Base-by-base conservation (phyloP, 192 early-diverging fungal species). In the Mortierella claussenii region DNA sequence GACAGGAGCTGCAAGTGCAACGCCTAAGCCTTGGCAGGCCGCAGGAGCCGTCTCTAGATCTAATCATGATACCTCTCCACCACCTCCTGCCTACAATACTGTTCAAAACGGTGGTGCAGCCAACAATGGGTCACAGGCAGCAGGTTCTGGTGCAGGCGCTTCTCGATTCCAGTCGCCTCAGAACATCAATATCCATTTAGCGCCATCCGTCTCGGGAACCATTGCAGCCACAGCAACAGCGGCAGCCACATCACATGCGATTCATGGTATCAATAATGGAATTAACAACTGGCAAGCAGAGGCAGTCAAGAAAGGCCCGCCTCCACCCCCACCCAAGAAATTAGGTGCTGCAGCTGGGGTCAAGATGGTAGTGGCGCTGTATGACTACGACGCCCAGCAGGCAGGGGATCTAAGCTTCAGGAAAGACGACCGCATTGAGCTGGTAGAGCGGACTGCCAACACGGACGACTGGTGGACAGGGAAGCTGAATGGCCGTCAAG, bases 391-490 rank as follows among this genome's bases (percentile, higher is more conserved):
- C 12, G 92, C 91, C 1, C 89, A 91, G 64, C 85, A 89, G 42
- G 82, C 83, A 2, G 91, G 90, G 15, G 93, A 95, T 65, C 68
- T 95, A 58, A 76, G 80, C 17, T 94, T 95, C 80, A 66, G 69
- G 11, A 90, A 89, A 55, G 88, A 88, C 60, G 91, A 95, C 43
- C 60, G 66, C 5, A 92, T 95, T 50, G 87, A 93, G 75, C 59
- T 95, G 11, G 26, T 93, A 23, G 78, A 90, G 49, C 79, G 86
- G 46, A 89, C 89, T 1, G 57, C 65, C 15, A 81, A 82, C 54
- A 60, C 61, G 5, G 83, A 95, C 61, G 92, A 91, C 52, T 95
- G 93, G 93, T 95, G 93, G 93, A 94, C 89, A 3, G 93, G 93
- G 5, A 79, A 59, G n/a, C 62, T 89, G 24, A 81, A 88, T 54